Base-by-base conservation (phyloP, 345 rosid species). In the Isatis tinctoria region DNA sequence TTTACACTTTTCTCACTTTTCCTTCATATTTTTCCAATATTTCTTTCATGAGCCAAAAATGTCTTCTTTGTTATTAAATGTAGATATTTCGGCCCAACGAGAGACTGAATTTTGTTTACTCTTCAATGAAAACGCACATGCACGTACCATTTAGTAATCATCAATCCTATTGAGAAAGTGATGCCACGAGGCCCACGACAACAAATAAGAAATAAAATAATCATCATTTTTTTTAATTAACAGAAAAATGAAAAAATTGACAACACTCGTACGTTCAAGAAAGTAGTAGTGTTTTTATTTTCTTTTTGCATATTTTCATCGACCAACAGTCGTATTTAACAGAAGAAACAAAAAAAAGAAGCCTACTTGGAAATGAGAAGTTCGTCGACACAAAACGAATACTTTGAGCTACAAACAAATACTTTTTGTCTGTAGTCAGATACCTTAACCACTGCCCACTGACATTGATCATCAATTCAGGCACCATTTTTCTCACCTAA, bases 361-460 rank as follows among this genome's bases (percentile, higher is more conserved):
- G n/a, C n/a, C 16, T 37, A 37, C 47, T 37, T 20, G 47, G 47
- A 37, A 26, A 60, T 27, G 26, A 36, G 43, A 63, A 27, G 26
- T 8, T 20, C 39, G 10, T 44, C 27, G 40, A 54, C 52, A 68
- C 73, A 68, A 28, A 54, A 52, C 41, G 76, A 72, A 63, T 41
- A 72, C 57, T 60, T 60, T 52, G 48, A 53, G 69, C 24, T 20
- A 39, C 61, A 51, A 49, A 67, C 56, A 67, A 49, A 60, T 51
- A 60, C 54, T 59, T 36, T 40, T 26, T 61, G 73, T 51, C 62
- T 68, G 69, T 40, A 51, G 52, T 67, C 14, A 75, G 74, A 68
- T 75, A 68, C 79, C 74, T 75, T 37, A 60, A 74, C 73, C 69
- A 67, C 74, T 60, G 74, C 74, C 73, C 69, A 67, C 74, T 60